These are phyloP conservation scores for Phialemonium atrogriseum DNA, from an alignment of 2,329 filamentous ascomycete genomes.

Conservation along the genomic window DNA sequence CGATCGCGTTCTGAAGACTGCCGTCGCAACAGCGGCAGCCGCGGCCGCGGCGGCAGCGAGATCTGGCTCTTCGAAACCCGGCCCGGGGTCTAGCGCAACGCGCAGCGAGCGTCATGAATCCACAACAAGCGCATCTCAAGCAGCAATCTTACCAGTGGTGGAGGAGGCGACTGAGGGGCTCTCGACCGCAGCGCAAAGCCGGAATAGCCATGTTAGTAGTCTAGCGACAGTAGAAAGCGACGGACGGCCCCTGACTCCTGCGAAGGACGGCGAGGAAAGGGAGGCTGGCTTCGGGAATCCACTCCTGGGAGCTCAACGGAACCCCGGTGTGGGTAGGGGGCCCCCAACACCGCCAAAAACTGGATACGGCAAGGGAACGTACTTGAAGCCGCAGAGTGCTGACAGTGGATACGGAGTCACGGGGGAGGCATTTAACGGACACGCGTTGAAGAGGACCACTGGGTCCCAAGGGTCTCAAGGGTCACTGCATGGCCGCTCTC, in stretches of 20 bases:
- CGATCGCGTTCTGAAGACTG: conserved; percentile 46
- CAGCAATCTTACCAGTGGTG: conserved; percentile 64
- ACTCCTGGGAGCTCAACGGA: conserved; percentile 16
- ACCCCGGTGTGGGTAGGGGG: conserved; percentile 6
- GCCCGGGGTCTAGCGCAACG: conserved; percentile 18
- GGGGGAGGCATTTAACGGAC: conserved; percentile 14
- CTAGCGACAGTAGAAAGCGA: conserved; percentile 20
- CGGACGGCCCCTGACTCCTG: conserved; percentile 31
- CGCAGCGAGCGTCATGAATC: conserved; percentile 45
- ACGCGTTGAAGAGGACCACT: conserved; percentile 18
- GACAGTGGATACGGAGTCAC: conserved; percentile 37
- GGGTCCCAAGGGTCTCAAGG: conserved; percentile 22
- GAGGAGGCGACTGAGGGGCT: conserved; percentile 78
- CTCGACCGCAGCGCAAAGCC: conserved; percentile 54
- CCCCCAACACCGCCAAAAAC: conserved; percentile 42
- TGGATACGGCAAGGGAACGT: conserved; percentile 21
- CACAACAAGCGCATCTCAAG: conserved; percentile 29
- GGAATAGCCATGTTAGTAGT: conserved; percentile 33
- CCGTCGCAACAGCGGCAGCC: conserved; percentile 10
- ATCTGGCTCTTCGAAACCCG: conserved; percentile 10
- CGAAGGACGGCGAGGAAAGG: conserved; percentile 26
- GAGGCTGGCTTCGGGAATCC: conserved; percentile 24
- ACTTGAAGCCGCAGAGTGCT: conserved; percentile 35
- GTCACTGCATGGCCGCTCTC: conserved; percentile 24
- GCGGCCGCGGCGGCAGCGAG: conserved; percentile 6